Evolutionary conservation across 148 eudicot species (phyloP).

Genomic region (Camellia lanceoleosa): DNA sequence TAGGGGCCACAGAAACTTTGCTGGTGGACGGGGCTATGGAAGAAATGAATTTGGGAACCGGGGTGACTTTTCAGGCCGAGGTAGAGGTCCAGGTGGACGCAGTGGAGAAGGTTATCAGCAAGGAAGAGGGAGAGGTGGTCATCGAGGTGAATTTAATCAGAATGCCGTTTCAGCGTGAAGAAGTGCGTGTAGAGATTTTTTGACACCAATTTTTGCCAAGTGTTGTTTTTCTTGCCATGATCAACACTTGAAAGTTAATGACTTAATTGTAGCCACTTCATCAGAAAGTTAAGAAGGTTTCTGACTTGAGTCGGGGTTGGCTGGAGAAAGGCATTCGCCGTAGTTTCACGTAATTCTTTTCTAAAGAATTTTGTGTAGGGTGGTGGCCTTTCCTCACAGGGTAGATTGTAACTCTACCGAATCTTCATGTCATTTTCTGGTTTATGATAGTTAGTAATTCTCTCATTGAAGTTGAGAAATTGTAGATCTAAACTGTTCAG

Average conservation of each 20-base stretch:
- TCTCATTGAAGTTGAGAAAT: not conserved
- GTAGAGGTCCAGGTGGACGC: conserved; percentile 41
- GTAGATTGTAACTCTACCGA: conserved; percentile 8
- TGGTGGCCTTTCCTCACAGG: not conserved
- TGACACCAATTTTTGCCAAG: conserved; percentile 9
- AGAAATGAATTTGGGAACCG: conserved; percentile 46
- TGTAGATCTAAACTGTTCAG: not conserved
- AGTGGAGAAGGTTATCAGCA: conserved; percentile 42
- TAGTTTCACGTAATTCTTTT: conserved; percentile 13
- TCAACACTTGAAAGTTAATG: not conserved
- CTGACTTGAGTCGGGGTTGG: conserved; percentile 7
- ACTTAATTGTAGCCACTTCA: not conserved
- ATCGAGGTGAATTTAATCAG: conserved; percentile 33
- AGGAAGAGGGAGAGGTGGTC: conserved; percentile 54
- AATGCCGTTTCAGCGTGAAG: conserved; percentile 18
- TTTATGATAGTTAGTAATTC: not conserved
- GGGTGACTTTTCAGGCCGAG: conserved; percentile 43
- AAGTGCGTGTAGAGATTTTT: conserved; percentile 4
- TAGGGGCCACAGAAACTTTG: conserved; percentile 49
- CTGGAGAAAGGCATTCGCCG: conserved; percentile 10
- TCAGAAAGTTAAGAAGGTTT: conserved; percentile 6
- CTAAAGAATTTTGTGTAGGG: conserved; percentile 14
- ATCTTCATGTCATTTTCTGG: not conserved
- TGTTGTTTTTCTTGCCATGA: not conserved
- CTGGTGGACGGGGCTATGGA: conserved; percentile 39